These are phyloP conservation scores for Nothophytophthora sp. DNA, from an alignment of 352 stramenopile species.

Conservation along the genomic window DNA sequence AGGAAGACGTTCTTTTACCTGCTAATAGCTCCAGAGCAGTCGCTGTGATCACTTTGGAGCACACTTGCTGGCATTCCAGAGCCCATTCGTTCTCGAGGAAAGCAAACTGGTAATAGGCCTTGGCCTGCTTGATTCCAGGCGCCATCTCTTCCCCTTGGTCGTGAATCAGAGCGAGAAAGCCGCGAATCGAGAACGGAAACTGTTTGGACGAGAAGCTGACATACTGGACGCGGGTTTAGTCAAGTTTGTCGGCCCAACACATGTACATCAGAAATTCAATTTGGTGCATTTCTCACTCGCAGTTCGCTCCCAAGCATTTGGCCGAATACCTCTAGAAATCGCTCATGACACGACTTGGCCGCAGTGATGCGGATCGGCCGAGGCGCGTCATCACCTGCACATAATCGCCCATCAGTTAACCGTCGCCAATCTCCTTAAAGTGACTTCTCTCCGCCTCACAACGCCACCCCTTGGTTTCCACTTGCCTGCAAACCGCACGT, in stretches of 20 bases:
- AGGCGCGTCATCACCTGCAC: constrained; percentile 10
- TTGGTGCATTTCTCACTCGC: constrained; percentile 19
- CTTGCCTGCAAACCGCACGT: constrained; percentile 50
- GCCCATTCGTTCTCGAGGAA: constrained; percentile 72
- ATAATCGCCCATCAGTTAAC: no score
- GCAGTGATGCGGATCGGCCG: constrained; percentile 19
- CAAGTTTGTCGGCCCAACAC: background rate
- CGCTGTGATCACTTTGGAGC: constrained; percentile 46
- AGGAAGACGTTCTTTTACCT: constrained; percentile 20
- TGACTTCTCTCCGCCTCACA: no score
- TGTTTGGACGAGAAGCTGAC: constrained; percentile 24
- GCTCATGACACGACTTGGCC: constrained; percentile 33
- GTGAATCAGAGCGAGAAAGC: constrained; percentile 56
- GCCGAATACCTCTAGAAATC: constrained; percentile 46
- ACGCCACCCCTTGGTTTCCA: constrained; percentile 16
- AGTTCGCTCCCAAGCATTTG: constrained; percentile 39
- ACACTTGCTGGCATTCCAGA: constrained; percentile 51
- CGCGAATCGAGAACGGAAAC: constrained; percentile 37
- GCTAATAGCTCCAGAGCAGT: constrained; percentile 23
- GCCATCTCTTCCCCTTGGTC: constrained; percentile 28
- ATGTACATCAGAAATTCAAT: background rate
- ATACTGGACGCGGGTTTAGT: constrained; percentile 23
- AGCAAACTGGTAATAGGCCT: constrained; percentile 70
- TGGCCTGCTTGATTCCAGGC: constrained; percentile 57
- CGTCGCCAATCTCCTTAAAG: no score